Base-by-base conservation (phyloP, 2,329 filamentous ascomycete genomes). In the Myotisia sp. region DNA sequence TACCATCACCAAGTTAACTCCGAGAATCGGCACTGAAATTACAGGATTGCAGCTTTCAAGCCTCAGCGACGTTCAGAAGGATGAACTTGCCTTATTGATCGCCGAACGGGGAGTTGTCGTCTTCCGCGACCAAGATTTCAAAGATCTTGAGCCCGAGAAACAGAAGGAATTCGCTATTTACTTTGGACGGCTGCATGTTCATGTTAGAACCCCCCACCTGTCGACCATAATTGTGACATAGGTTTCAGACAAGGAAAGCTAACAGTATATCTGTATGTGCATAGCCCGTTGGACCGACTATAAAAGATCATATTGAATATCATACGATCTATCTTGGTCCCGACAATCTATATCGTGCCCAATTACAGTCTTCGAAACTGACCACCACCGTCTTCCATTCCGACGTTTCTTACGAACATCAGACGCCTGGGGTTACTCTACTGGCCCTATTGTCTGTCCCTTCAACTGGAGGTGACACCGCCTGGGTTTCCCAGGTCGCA, bases 401-500 rank as follows among this genome's bases (percentile, higher is more conserved):
- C 0, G 85, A 93, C 45, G 77, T 92, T 1, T 81, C 79, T 0
- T 93, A 92, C 52, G 86, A 93, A 62, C 63, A 71, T 44, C 85
- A 94, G 59, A 84, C 86, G 1, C 84, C 86, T 0, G 83, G 84
- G 19, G 93, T 84, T 0, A 92, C 86, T 0, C 92, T 93, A 58
- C 59, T 93, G 22, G 92, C 92, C 52, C 67, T 85, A 32, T 69
- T 94, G n/a, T 84, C 93, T 51, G 76, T 72, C 28, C 85, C 85
- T 1, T 65, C 71, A 24, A 76, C 73, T 1, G 85, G 85, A 22
- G 86, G 85, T 30, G 85, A 93, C 52, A 93, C 85, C 0, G 62
- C 92, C 3, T 93, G 92, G 48, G 74, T 68, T 29, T 79, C 92
- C 51, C 74, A 79, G 45, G 83, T 67, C 0, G 78, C 80, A 55